Conservation (phyloP, 768 basidiomycete genomes). For the Astraeus odoratus region DNA sequence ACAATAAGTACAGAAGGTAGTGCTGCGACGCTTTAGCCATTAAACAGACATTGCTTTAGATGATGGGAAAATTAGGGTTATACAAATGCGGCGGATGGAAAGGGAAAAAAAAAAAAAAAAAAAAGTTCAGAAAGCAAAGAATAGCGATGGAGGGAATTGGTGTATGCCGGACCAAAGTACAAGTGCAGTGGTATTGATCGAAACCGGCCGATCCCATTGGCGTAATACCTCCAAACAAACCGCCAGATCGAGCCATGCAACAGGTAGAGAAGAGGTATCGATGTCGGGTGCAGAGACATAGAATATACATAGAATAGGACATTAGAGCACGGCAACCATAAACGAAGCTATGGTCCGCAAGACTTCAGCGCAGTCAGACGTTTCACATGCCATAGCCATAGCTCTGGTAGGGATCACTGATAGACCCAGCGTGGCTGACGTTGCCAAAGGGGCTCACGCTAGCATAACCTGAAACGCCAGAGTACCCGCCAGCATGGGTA, state of each 20-base stretch:
- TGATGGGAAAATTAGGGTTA: conserved; percentile 31
- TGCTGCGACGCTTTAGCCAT: conserved; percentile 31
- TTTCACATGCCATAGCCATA: conserved; percentile 80
- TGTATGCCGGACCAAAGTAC: conserved; percentile 66
- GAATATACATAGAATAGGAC: conserved; percentile 33
- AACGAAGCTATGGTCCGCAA: background rate
- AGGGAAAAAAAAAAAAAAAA: conserved; percentile 21
- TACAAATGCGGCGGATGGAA: conserved; percentile 43
- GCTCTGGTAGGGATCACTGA: conserved; percentile 72
- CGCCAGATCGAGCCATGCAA: conserved; percentile 34
- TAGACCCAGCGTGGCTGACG: conserved; percentile 42
- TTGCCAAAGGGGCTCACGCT: conserved; percentile 49
- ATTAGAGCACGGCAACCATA: conserved; percentile 22
- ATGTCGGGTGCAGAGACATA: conserved; percentile 28
- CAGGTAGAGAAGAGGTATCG: conserved; percentile 26
- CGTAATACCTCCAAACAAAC: conserved; percentile 29
- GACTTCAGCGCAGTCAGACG: conserved; percentile 5
- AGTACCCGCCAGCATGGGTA: conserved; percentile 48
- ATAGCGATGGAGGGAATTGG: conserved; percentile 32
- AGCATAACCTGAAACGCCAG: conserved; percentile 43
- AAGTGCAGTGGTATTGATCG: conserved; percentile 53
- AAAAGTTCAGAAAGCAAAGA: conserved; percentile 32
- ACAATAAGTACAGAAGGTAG: conserved; percentile 35
- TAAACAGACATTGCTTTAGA: conserved; percentile 37
- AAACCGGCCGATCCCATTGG: conserved; percentile 29